These are phyloP conservation scores for Spencermartinsiella europaea DNA, from an alignment of 805 yeast species.

Conservation along the genomic window DNA sequence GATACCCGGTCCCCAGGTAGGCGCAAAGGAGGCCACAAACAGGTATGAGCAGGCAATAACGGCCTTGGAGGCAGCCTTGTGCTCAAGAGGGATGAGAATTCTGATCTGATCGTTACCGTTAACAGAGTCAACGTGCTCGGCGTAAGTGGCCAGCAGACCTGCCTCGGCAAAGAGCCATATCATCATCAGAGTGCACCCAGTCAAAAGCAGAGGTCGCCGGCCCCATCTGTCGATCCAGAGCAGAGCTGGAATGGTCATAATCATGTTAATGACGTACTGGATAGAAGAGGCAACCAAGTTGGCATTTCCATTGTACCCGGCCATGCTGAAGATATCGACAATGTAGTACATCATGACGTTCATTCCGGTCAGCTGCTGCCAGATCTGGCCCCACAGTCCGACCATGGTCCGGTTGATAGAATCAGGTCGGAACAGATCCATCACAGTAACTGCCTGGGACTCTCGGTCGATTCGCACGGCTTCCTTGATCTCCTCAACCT, in stretches of 20 bases:
- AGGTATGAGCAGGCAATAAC: constrained; percentile 47
- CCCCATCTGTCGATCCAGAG: constrained; percentile 55
- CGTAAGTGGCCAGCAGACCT: constrained; percentile 33
- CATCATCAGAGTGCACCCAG: constrained; percentile 61
- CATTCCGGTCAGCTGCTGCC: constrained; percentile 62
- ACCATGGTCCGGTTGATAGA: constrained; percentile 46
- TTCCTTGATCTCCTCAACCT: constrained; percentile 54
- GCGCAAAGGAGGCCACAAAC: constrained; percentile 67
- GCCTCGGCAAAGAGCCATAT: constrained; percentile 60
- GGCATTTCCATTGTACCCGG: constrained; percentile 49
- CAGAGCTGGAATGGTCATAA: constrained; percentile 58
- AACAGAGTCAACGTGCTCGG: constrained; percentile 8
- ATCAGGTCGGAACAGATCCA: constrained; percentile 47
- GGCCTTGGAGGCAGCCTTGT: constrained; percentile 41
- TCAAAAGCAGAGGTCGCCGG: constrained; percentile 54
- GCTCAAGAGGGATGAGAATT: constrained; percentile 27
- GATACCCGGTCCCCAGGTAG: constrained; percentile 48
- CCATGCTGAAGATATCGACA: constrained; percentile 60
- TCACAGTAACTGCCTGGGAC: constrained; percentile 41
- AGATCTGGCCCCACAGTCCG: constrained; percentile 49
- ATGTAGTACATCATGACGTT: constrained; percentile 68
- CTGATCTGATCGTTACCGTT: constrained; percentile 11
- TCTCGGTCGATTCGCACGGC: constrained; percentile 50
- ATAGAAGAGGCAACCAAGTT: constrained; percentile 52
- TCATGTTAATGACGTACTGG: constrained; percentile 52